These are phyloP conservation scores for Glaciozyma antarctica DNA, from an alignment of 768 basidiomycete species.

Conservation along the genomic window DNA sequence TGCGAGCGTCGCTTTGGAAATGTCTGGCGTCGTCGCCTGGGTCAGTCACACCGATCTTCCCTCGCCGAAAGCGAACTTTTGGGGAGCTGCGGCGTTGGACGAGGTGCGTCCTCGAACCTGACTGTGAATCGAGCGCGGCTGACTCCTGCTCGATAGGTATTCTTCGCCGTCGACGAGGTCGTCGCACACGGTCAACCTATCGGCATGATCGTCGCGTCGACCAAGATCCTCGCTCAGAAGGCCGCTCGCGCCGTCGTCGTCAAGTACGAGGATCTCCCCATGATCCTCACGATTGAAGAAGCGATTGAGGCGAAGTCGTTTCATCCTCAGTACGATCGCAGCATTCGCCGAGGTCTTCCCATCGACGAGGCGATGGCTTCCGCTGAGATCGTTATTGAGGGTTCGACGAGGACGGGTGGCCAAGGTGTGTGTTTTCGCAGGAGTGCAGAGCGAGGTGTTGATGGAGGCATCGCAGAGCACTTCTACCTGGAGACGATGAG, in stretches of 20 bases:
- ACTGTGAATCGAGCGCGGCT: neutral
- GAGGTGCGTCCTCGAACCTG: neutral
- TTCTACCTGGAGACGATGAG: slow-evolving; percentile 28
- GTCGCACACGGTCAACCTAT: slow-evolving; percentile 29
- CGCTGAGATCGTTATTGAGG: slow-evolving; percentile 30
- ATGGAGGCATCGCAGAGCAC: slow-evolving; percentile 16
- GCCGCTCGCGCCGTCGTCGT: slow-evolving; percentile 31
- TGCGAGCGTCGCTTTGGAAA: slow-evolving; percentile 24
- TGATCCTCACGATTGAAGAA: slow-evolving; percentile 33
- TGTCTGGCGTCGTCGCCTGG: slow-evolving; percentile 29
- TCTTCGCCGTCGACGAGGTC: slow-evolving; percentile 34
- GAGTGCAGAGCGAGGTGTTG: neutral
- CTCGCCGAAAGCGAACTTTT: slow-evolving; percentile 28
- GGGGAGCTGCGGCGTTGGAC: slow-evolving; percentile 21
- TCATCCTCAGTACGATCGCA: slow-evolving; percentile 23
- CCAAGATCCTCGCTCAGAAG: slow-evolving; percentile 31
- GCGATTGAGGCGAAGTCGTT: slow-evolving; percentile 27
- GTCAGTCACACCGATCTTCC: slow-evolving; percentile 32
- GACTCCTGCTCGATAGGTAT: slow-evolving; percentile 20
- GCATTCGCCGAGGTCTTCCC: slow-evolving; percentile 21
- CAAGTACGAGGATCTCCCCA: slow-evolving; percentile 34
- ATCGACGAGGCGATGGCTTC: slow-evolving; percentile 26
- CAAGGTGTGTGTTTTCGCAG: slow-evolving; percentile 5
- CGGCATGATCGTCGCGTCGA: slow-evolving; percentile 34
- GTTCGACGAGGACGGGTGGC: slow-evolving; percentile 23